Base-by-base conservation (phyloP, 257 asterid genomes). In the Verbena officinalis region DNA sequence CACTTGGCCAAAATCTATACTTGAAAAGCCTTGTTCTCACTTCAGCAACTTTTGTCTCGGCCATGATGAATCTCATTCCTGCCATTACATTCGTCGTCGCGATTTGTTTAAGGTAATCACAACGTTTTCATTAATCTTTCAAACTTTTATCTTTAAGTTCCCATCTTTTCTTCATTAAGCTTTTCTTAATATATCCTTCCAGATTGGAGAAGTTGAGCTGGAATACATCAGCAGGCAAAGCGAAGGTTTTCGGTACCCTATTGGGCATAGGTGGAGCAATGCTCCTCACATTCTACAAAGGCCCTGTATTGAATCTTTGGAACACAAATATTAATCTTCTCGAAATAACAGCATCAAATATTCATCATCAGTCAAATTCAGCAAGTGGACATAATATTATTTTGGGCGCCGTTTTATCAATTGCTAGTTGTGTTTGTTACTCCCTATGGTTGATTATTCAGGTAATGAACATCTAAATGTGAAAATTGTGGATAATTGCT, bases 221-320 rank as follows among this genome's bases (percentile, higher is more conserved):
- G 93, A 63, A 77, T 10, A 63, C 92, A 12, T 2, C 53, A 0
- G 80, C 89, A 13, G 97, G 98, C 20, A 86, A 77, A 59, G 93
- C 91, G 27, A 92, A 89, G 78, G 83, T 82, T 1, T 20, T 81
- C 0, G 98, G 97, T 9, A 89, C 96, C 0, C 0, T 82, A 5
- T 0, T 89, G 7, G 89, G 96, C 15, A 68, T 92, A 31, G 65
- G 79, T 1, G 97, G 98, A 23, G 98, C 97, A 10, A 87, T 82
- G 96, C 70, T 89, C 12, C 77, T 92, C 72, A 85, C 96, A 39
- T 75, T 89, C 49, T 85, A 79, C 73, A 83, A 79, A 77, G 97
- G 98, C 0, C 85, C 86, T 3, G 74, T 64, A 3, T 57, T 89
- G 14, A 53, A 68, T 36, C 33, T 73, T 0, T 78, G 92, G 82